These are phyloP conservation scores for Acer campestre DNA, from an alignment of 345 rosid species.

Conservation along the genomic window DNA sequence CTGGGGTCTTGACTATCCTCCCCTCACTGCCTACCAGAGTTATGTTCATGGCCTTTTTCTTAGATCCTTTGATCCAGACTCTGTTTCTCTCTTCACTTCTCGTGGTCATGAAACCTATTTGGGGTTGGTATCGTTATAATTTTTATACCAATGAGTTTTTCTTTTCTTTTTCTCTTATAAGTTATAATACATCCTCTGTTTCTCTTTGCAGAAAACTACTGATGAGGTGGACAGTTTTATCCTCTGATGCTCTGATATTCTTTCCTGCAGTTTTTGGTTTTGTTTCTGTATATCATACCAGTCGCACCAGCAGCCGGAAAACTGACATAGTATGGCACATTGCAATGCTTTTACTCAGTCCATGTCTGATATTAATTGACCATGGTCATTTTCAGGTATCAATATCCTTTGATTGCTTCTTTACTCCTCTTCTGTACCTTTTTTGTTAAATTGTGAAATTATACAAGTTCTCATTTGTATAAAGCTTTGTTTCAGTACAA, in stretches of 20 bases:
- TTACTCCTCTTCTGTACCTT: not conserved
- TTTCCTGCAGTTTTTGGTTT: slow-evolving; percentile 82
- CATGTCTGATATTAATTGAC: slow-evolving; percentile 82
- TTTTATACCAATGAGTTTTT: not conserved
- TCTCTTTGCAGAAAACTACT: slow-evolving; percentile 69
- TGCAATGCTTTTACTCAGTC: slow-evolving; percentile 68
- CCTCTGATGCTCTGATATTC: slow-evolving; percentile 76
- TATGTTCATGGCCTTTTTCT: slow-evolving; percentile 76
- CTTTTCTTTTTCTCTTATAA: not conserved
- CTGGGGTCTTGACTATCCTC: slow-evolving; percentile 99
- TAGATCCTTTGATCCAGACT: slow-evolving; percentile 60
- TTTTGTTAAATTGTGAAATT: slow-evolving; percentile 4
- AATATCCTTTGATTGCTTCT: slow-evolving; percentile 6
- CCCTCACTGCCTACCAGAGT: slow-evolving; percentile 95
- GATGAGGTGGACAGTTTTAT: slow-evolving; percentile 92
- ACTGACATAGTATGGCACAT: slow-evolving; percentile 75
- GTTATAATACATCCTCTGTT: slow-evolving; percentile 5
- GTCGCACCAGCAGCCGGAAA: slow-evolving; percentile 20
- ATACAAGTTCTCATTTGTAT: slow-evolving; percentile 22
- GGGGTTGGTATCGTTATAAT: slow-evolving; percentile 46
- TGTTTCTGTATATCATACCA: slow-evolving; percentile 46
- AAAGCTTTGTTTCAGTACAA: slow-evolving; percentile 63
- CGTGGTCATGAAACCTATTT: slow-evolving; percentile 77
- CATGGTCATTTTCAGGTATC: slow-evolving; percentile 98
- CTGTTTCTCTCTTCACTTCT: slow-evolving; percentile 66